Percentiles rank a stretch among this genome's conserved stretches.
Conservation (phyloP, 2,329 filamentous ascomycete genomes). For the Xylariaceae sp. region DNA sequence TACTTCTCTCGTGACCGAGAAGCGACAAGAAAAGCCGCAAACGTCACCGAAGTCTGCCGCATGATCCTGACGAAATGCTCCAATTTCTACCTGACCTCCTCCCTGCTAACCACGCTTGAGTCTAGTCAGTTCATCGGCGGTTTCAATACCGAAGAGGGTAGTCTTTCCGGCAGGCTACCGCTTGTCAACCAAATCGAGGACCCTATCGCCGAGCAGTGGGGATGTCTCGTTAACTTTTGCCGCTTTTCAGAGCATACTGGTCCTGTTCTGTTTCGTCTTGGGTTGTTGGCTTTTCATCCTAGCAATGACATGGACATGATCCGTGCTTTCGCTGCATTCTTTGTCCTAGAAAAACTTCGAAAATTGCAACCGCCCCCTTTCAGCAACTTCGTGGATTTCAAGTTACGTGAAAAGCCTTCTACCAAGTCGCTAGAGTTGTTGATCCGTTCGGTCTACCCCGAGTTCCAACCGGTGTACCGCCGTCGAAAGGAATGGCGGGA, state of each 20-base stretch:
- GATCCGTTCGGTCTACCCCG: conserved; percentile 8
- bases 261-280: conserved; percentile 27
- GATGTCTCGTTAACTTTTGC: conserved; percentile 28
- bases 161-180: conserved; percentile 30
- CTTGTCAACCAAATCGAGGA: conserved; percentile 29
- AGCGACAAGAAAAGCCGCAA: conserved; percentile 1
- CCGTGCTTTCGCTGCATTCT: conserved; percentile 19
- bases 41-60: conserved; percentile 21
- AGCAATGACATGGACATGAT: conserved; percentile 26
- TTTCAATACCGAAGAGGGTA: conserved; percentile 25
- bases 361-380: conserved; percentile 13
- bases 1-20: conserved; percentile 25
- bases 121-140: conserved; percentile 32
- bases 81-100: conserved; percentile 8
- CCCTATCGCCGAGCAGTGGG: conserved; percentile 29
- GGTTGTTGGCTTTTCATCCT: conserved; percentile 25
- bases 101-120: conserved; percentile 18
- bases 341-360: conserved; percentile 13
- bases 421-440: conserved; percentile 14
- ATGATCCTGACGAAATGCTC: conserved; percentile 14
- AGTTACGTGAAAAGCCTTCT: conserved; percentile 17
- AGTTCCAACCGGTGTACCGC: not conserved
- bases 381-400: conserved; percentile 20
- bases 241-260: conserved; percentile 7
- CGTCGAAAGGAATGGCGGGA: not conserved